Percentiles rank a stretch among this genome's conserved stretches.
Conservation (phyloP, 2,329 filamentous ascomycete genomes). For the Xylariaceae sp. region DNA sequence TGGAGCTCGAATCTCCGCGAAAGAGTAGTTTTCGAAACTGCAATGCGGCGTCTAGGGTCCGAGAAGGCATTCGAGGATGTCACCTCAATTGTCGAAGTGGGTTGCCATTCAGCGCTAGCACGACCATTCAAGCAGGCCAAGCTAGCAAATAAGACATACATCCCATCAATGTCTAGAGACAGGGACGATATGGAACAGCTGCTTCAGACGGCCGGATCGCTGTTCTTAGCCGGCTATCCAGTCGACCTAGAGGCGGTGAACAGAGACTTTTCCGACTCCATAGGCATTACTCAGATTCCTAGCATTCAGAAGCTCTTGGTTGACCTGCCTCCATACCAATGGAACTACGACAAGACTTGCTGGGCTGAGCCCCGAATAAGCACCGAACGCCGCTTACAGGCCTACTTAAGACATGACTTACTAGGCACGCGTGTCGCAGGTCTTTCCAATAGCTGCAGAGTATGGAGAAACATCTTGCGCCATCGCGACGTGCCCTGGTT, state of each 20-base stretch:
- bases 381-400: conserved; percentile 10
- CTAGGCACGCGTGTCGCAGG: conserved; percentile 10
- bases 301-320: conserved; percentile 11
- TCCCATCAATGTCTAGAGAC: conserved; percentile 16
- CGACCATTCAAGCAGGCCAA: conserved; percentile 31
- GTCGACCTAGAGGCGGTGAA: conserved; percentile 19
- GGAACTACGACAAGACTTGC: conserved; percentile 20
- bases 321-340: conserved; percentile 23
- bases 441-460: conserved; percentile 3
- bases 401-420: conserved; percentile 17
- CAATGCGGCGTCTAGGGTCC: conserved; percentile 34
- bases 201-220: conserved; percentile 14
- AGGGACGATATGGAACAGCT: conserved; percentile 16
- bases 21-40: conserved; percentile 29
- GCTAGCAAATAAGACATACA: conserved; percentile 14
- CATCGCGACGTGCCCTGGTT: conserved; percentile 36
- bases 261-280: conserved; percentile 1
- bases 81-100: conserved; percentile 20
- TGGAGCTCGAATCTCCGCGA: conserved; percentile 24
- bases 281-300: conserved; percentile 4
- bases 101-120: conserved; percentile 28
- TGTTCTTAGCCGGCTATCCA: conserved; percentile 18
- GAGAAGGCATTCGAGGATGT: conserved; percentile 27
- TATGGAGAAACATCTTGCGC: conserved; percentile 35
- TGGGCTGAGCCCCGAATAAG: conserved; percentile 20